Conservation (phyloP, 371 early-diverging fungal species). For the Mortierella polycephala region DNA sequence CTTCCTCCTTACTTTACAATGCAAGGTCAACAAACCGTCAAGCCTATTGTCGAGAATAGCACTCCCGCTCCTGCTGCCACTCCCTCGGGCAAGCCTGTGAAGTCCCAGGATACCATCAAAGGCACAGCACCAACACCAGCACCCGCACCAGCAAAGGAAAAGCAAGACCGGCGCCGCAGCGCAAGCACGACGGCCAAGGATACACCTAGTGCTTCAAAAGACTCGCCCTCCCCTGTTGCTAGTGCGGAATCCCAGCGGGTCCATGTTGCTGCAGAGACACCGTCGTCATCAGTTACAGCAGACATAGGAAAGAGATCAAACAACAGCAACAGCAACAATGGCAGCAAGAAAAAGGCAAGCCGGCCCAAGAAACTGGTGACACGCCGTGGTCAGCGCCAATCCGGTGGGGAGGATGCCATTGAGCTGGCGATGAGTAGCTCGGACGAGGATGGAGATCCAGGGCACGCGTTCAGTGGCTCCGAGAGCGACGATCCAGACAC, state of each 20-base stretch:
- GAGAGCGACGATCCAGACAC: slow-evolving; percentile 47
- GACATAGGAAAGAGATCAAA: slow-evolving; percentile 20
- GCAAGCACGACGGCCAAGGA: slow-evolving; percentile 5
- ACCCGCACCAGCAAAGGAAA: slow-evolving; percentile 4
- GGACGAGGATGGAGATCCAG: slow-evolving; percentile 41
- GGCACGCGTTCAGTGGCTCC: slow-evolving; percentile 26
- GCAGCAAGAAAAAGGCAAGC: slow-evolving; percentile 20
- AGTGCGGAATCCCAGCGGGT: not conserved
- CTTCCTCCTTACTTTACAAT: not conserved
- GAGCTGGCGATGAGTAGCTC: slow-evolving; percentile 47
- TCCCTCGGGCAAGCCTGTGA: slow-evolving; percentile 9
- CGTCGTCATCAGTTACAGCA: slow-evolving; percentile 6
- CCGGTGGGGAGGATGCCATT: slow-evolving; percentile 40
- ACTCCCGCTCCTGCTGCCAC: not conserved
- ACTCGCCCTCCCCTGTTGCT: slow-evolving; percentile 1
- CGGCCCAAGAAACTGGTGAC: slow-evolving; percentile 46
- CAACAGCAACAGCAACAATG: not conserved
- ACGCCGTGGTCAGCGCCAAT: slow-evolving; percentile 41
- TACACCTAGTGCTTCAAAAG: not conserved
- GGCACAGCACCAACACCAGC: not conserved
- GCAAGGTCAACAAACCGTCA: slow-evolving; percentile 21
- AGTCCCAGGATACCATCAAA: slow-evolving; percentile 8
- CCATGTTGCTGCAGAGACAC: not conserved
- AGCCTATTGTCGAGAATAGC: slow-evolving; percentile 10
- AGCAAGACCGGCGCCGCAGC: slow-evolving; percentile 18